A percentile compares a stretch with the other conserved stretches of the same genome.
phyloP scores from a whole-genome alignment of 2,329 filamentous ascomycete genomes.

The Apiospora saccharicola region DNA sequence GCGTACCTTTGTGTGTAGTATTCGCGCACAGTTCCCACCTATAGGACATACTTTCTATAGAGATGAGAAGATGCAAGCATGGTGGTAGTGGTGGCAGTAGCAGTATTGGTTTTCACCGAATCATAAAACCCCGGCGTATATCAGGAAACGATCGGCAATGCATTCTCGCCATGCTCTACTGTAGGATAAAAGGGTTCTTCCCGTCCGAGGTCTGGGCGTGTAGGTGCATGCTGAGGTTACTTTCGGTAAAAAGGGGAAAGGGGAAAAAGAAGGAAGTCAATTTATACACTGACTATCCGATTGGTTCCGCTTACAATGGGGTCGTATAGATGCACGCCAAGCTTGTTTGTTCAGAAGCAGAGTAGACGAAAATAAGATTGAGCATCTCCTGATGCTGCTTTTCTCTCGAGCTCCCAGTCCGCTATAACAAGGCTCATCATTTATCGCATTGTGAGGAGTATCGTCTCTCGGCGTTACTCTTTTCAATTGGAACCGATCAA shows the following conservation, averaged over 20 bases:
- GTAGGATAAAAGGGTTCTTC: constrained; percentile 11
- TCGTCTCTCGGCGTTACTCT: neutral
- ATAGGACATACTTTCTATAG: neutral
- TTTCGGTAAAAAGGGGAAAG: constrained; percentile 14
- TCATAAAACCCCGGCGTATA: neutral
- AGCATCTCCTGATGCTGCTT: neutral
- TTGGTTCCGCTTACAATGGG: neutral
- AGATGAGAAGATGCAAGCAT: neutral
- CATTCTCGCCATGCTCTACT: neutral
- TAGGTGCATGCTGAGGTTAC: neutral
- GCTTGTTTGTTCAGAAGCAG: neutral
- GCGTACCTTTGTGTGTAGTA: neutral
- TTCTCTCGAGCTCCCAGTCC: neutral
- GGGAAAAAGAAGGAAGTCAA: neutral
- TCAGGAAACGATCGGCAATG: constrained; percentile 9
- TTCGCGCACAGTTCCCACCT: neutral
- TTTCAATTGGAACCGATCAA: neutral
- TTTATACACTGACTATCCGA: neutral
- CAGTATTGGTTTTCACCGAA: constrained; percentile 1
- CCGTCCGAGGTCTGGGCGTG: constrained; percentile 12
- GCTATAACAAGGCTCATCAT: neutral
- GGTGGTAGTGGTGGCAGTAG: neutral
- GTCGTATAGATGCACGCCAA: constrained; percentile 11
- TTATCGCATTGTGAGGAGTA: neutral
- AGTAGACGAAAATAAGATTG: neutral